These are phyloP conservation scores for Boletellus deceptivus DNA, from an alignment of 1,284 basidiomycete genomes.

Conservation along the genomic window DNA sequence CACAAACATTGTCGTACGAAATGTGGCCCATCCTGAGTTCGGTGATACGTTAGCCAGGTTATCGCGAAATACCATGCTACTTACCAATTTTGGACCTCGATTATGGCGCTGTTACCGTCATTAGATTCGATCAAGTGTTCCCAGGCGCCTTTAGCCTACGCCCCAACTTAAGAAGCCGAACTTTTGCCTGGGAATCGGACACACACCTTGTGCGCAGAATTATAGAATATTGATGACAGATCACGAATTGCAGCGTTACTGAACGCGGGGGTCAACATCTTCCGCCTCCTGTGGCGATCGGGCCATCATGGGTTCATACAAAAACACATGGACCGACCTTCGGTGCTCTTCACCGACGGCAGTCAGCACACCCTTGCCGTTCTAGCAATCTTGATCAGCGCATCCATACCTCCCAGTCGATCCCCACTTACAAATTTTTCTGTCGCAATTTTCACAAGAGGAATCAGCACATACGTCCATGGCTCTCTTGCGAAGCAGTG, in stretches of 20 bases:
- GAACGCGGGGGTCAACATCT: conserved; percentile 46
- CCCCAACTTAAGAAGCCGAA: too few species aligned
- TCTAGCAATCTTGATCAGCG: conserved; percentile 8
- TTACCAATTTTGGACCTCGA: conserved; percentile 49
- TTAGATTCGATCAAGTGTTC: conserved; percentile 43
- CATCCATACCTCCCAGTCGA: neutral
- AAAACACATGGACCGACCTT: conserved; percentile 11
- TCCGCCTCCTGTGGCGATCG: conserved; percentile 39
- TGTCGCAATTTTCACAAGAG: neutral
- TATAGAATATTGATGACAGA: conserved; percentile 45
- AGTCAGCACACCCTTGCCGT: conserved; percentile 21
- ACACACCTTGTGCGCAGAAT: conserved; percentile 35
- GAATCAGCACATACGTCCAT: conserved; percentile 23
- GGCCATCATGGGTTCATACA: too few species aligned
- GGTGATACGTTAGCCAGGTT: neutral
- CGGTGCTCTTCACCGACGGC: conserved; percentile 24
- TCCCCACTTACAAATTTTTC: conserved; percentile 20
- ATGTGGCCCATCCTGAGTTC: conserved; percentile 47
- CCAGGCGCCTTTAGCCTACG: conserved; percentile 46
- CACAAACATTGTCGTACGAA: conserved; percentile 38
- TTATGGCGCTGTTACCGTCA: conserved; percentile 30
- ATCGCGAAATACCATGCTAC: neutral
- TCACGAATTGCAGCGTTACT: conserved; percentile 45
- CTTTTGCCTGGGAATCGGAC: neutral
- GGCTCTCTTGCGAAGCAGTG: conserved; percentile 54